A percentile compares a stretch with the other conserved stretches of the same genome.
phyloP scores from a whole-genome alignment of 805 yeast species.

The Jamesozyma lodderae region DNA sequence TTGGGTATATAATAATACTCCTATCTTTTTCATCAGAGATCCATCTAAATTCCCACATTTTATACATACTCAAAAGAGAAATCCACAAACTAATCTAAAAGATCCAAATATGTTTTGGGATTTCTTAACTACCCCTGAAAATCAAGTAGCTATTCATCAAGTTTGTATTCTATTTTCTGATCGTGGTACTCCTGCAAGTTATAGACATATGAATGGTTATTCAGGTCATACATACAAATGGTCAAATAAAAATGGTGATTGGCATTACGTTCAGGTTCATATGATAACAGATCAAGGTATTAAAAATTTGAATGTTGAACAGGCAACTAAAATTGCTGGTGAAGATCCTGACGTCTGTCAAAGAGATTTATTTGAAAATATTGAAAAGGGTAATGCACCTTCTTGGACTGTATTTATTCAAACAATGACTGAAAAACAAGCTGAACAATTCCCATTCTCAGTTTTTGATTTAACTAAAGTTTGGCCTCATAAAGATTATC shows the following conservation, averaged over 20 bases:
- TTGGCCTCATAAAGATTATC: conserved; percentile 85
- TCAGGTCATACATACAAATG: conserved; percentile 61
- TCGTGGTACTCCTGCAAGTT: conserved; percentile 51
- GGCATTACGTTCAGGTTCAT: conserved; percentile 53
- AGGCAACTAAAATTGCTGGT: conserved; percentile 60
- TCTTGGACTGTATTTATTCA: conserved; percentile 82
- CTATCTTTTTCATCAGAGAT: conserved; percentile 55
- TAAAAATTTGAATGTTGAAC: conserved; percentile 47
- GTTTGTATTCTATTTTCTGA: conserved; percentile 52
- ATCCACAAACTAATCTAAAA: conserved; percentile 63
- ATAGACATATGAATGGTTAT: conserved; percentile 54
- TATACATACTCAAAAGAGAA: conserved; percentile 63
- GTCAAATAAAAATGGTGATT: conserved; percentile 44
- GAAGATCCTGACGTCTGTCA: conserved; percentile 77
- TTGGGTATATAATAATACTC: conserved; percentile 69
- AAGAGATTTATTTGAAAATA: conserved; percentile 68
- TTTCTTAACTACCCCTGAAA: conserved; percentile 49
- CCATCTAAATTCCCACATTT: conserved; percentile 56
- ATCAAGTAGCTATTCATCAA: conserved; percentile 74
- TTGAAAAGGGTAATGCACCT: conserved; percentile 70
- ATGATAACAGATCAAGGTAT: conserved; percentile 45
- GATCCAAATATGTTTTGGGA: conserved; percentile 84
- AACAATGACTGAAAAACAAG: conserved; percentile 77
- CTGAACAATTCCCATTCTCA: conserved; percentile 65
- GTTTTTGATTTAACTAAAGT: conserved; percentile 87